These are phyloP conservation scores for Collybia sordida DNA, from an alignment of 768 basidiomycete species.

Conservation along the genomic window DNA sequence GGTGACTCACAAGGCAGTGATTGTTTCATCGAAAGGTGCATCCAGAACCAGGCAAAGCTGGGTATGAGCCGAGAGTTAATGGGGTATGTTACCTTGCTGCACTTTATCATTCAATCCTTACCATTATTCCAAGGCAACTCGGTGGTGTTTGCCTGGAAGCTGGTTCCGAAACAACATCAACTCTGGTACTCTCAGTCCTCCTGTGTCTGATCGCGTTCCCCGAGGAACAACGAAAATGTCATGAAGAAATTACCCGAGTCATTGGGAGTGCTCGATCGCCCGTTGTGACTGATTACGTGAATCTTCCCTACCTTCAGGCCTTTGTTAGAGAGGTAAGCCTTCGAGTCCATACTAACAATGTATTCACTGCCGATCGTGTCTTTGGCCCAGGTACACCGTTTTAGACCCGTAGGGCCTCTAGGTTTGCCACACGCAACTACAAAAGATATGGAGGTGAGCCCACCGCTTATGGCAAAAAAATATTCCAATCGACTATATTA, in stretches of 20 bases:
- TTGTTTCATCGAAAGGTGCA: slow-evolving; percentile 22
- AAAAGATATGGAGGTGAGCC: not conserved
- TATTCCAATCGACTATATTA: not conserved
- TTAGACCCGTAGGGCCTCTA: slow-evolving; percentile 17
- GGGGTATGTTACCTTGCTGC: not conserved
- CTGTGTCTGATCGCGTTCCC: slow-evolving; percentile 19
- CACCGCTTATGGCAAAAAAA: too few species aligned
- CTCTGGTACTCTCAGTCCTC: slow-evolving; percentile 16
- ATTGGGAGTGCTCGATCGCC: not conserved
- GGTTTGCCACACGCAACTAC: slow-evolving; percentile 15
- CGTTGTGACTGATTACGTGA: not conserved
- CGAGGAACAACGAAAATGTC: slow-evolving; percentile 17
- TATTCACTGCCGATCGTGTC: not conserved
- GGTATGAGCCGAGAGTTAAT: slow-evolving; percentile 1
- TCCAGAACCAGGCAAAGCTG: slow-evolving; percentile 7
- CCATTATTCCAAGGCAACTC: slow-evolving; percentile 18
- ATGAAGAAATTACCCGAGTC: not conserved
- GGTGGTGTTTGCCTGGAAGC: slow-evolving; percentile 24
- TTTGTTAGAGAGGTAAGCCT: slow-evolving; percentile 13
- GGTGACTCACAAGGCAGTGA: slow-evolving; percentile 16
- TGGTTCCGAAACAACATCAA: slow-evolving; percentile 27
- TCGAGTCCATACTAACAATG: slow-evolving; percentile 2
- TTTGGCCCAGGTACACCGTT: slow-evolving; percentile 7
- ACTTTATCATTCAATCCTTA: not conserved
- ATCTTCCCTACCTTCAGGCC: slow-evolving; percentile 12